Conservation (phyloP, 768 basidiomycete genomes). For the Tylopilus cervinicoccineus region DNA sequence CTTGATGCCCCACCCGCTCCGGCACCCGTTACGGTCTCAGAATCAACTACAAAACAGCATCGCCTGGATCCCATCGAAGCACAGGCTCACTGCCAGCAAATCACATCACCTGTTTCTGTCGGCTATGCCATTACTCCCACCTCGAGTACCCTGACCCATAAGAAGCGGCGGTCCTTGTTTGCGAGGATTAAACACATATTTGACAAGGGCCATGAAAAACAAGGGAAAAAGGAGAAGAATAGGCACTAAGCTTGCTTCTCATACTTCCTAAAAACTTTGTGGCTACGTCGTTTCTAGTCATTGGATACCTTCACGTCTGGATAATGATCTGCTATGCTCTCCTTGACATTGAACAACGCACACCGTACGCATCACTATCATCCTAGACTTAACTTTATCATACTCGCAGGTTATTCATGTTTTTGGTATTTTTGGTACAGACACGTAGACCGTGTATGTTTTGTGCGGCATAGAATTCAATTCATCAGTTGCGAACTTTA, state of each 20-base stretch:
- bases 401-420: conserved; percentile 12
- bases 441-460: conserved; percentile 21
- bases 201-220: conserved; percentile 43
- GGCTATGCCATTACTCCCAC: conserved; percentile 22
- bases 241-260: conserved; percentile 11
- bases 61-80: neutral
- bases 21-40: neutral
- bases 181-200: conserved; percentile 52
- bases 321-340: conserved; percentile 18
- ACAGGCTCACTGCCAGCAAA: conserved; percentile 1
- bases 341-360: conserved; percentile 13
- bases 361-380: conserved; percentile 6
- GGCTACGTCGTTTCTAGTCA: neutral
- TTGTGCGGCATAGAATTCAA: neutral
- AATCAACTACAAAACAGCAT: neutral
- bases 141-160: conserved; percentile 36
- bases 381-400: conserved; percentile 20
- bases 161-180: conserved; percentile 53
- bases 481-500: conserved; percentile 16
- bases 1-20: neutral
- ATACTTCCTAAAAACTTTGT: neutral
- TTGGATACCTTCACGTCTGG: conserved; percentile 2
- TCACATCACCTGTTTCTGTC: conserved; percentile 1
- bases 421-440: neutral
- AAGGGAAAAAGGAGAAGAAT: conserved; percentile 34